These are phyloP conservation scores for Hysterium pulicare DNA, from an alignment of 2,329 filamentous ascomycete species.

Conservation along the genomic window DNA sequence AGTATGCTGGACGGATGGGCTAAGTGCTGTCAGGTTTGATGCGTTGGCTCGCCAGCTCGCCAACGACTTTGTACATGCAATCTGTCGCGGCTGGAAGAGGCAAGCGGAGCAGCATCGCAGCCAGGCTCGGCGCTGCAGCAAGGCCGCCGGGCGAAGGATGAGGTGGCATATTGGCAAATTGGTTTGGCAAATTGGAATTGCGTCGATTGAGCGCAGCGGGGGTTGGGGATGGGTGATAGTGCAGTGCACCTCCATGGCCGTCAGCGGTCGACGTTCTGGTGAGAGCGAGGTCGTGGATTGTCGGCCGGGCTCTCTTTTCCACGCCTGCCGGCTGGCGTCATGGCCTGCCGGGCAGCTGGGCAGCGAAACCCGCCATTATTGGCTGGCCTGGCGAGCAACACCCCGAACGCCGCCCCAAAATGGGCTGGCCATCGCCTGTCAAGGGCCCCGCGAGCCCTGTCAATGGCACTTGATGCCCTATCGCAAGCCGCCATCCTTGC, in stretches of 20 bases:
- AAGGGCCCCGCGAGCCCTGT: slow-evolving; percentile 20
- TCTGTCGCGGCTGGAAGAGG: slow-evolving; percentile 28
- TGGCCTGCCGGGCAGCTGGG: slow-evolving; percentile 19
- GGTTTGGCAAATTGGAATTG: slow-evolving; percentile 2
- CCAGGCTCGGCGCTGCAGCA: slow-evolving; percentile 25
- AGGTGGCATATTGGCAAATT: slow-evolving; percentile 3
- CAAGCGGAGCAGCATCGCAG: slow-evolving; percentile 30
- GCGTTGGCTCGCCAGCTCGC: slow-evolving; percentile 40
- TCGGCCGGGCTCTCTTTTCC: slow-evolving; percentile 15
- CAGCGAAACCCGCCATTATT: slow-evolving; percentile 18
- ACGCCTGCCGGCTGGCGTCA: slow-evolving; percentile 31
- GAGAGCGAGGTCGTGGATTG: no score
- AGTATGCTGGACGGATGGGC: slow-evolving; percentile 36
- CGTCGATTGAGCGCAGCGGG: slow-evolving; percentile 5
- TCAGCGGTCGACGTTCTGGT: background rate
- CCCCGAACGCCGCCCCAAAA: slow-evolving; percentile 17
- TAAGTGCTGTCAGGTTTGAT: slow-evolving; percentile 42
- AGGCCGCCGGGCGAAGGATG: background rate
- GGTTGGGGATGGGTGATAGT: slow-evolving; percentile 7
- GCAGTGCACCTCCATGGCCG: slow-evolving; percentile 8
- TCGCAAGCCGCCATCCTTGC: slow-evolving; percentile 1
- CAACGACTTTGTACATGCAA: slow-evolving; percentile 37
- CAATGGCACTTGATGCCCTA: slow-evolving; percentile 21
- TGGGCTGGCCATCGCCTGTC: slow-evolving; percentile 8
- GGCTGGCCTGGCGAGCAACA: slow-evolving; percentile 21